phyloP scores from a whole-genome alignment of 2,329 filamentous ascomycete genomes.

The Sclerotinia nivalis region DNA sequence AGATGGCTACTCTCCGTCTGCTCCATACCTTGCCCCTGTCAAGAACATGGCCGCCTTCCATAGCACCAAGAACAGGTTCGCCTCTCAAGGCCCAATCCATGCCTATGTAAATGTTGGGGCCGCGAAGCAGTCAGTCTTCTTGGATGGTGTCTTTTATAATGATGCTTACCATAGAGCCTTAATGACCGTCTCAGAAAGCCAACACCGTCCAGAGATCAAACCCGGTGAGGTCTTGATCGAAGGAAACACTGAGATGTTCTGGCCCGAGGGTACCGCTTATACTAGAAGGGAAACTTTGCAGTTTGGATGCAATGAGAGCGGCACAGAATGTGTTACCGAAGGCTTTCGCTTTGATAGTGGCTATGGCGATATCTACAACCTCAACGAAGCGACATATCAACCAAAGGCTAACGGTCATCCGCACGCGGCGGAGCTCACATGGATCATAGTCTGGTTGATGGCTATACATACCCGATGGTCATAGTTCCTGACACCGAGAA shows the following conservation, averaged over 20 bases:
- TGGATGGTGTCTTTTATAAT: not conserved
- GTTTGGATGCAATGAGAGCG: not conserved
- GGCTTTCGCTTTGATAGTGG: not conserved
- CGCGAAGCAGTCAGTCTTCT: not conserved
- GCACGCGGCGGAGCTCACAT: not conserved
- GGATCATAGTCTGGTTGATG: constrained; percentile 6
- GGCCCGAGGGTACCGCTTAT: not conserved
- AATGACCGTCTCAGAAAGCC: not conserved
- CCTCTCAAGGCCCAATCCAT: not conserved
- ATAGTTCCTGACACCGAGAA: not conserved
- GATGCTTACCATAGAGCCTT: not conserved
- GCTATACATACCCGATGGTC: not conserved
- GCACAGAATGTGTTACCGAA: not conserved
- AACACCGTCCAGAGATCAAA: not conserved
- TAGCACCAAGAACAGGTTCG: not conserved
- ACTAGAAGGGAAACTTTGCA: not conserved
- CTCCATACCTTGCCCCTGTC: not conserved
- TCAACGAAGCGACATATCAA: not conserved
- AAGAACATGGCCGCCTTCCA: not conserved
- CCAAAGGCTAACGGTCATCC: not conserved
- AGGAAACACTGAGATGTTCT: not conserved
- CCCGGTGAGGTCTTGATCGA: not conserved
- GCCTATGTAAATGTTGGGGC: not conserved
- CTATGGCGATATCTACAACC: constrained; percentile 1
- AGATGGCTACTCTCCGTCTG: not conserved